Evolutionary conservation across 2,329 filamentous ascomycete species (phyloP).

Genomic region (Fusarium sp.): DNA sequence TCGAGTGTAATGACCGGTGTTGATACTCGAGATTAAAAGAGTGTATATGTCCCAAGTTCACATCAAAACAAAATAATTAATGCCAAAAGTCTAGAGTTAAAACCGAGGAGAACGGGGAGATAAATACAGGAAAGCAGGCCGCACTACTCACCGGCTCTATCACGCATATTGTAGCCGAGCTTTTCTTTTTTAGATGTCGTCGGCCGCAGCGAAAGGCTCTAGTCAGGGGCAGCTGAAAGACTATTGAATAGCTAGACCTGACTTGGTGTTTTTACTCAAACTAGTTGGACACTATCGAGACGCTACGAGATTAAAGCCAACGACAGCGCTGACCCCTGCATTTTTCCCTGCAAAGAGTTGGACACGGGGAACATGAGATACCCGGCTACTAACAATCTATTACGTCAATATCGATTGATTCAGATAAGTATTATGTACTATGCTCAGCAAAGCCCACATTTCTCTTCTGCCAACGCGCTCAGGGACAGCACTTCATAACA

Average conservation of each 20-base stretch:
- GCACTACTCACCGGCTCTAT: background rate
- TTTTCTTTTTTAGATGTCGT: background rate
- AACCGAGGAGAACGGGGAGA: background rate
- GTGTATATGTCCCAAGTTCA: background rate
- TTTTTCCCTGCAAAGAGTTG: background rate
- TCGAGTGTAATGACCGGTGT: background rate
- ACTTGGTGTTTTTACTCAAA: background rate
- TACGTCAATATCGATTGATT: accelerated
- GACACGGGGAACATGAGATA: background rate
- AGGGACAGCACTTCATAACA: background rate
- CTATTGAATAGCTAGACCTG: background rate
- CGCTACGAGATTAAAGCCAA: background rate
- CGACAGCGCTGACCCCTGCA: background rate
- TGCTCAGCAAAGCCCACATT: background rate
- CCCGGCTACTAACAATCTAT: background rate
- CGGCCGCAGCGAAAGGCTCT: accelerated
- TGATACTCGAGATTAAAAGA: background rate
- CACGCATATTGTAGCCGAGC: background rate
- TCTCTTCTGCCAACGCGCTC: background rate
- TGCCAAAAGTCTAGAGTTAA: background rate
- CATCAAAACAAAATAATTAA: accelerated
- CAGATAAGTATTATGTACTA: background rate
- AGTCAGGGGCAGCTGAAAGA: background rate
- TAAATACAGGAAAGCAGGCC: background rate
- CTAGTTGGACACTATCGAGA: background rate